phyloP scores from a whole-genome alignment of 208 protist genomes.

The Acanthamoeba royreba region DNA sequence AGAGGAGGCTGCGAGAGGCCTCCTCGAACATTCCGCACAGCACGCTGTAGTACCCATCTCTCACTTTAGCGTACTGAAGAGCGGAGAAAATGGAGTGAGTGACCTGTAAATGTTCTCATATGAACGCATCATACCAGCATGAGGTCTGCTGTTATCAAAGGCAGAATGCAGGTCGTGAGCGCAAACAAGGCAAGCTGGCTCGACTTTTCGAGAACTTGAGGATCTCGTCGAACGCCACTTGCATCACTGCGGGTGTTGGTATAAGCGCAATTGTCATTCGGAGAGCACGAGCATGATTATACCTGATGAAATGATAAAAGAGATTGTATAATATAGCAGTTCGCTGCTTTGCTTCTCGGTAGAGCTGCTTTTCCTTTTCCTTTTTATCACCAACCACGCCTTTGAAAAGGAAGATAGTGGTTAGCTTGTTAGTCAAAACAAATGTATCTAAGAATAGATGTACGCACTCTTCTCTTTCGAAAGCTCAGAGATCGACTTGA shows the following conservation, averaged over 20 bases:
- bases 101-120: background rate
- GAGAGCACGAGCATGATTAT: background rate
- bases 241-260: background rate
- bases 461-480: background rate
- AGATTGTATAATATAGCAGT: constrained; percentile 16
- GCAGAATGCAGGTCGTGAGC: background rate
- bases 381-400: background rate
- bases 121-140: background rate
- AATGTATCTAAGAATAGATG: background rate
- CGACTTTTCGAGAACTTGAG: background rate
- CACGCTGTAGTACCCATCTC: background rate
- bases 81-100: background rate
- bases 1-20: background rate
- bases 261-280: no score
- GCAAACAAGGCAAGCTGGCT: constrained; percentile 10
- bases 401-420: background rate
- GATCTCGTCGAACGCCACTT: background rate
- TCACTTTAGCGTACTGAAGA: background rate
- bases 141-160: background rate
- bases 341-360: background rate
- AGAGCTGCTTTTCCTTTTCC: constrained; percentile 28
- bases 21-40: constrained; percentile 22
- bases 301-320: constrained; percentile 15
- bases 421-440: background rate
- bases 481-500: background rate